phyloP scores from a whole-genome alignment of 257 asterid species.

The Solanum neorickii region DNA sequence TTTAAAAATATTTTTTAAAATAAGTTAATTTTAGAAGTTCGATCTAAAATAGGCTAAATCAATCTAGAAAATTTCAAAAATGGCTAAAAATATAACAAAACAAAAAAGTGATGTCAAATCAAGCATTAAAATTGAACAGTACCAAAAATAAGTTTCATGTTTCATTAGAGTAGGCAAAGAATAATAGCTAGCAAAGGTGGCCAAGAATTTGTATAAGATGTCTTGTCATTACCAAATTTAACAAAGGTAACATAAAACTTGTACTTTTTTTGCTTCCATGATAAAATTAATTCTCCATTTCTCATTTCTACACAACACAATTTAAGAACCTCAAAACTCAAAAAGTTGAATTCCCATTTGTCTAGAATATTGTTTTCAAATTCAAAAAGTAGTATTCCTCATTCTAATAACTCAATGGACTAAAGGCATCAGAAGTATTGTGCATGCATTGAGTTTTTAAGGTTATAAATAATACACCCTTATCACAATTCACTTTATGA shows the following conservation, averaged over 20 bases:
- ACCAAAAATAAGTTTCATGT: neutral
- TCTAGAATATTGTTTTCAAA: constrained; percentile 43
- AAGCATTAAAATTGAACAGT: neutral
- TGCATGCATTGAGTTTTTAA: neutral
- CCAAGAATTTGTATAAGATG: neutral
- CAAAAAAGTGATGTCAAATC: neutral
- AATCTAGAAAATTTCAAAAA: neutral
- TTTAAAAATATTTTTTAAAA: too few species aligned
- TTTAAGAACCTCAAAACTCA: neutral
- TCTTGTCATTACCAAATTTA: neutral
- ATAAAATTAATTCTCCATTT: neutral
- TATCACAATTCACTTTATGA: too few species aligned
- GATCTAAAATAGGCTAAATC: neutral
- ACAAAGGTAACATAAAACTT: neutral
- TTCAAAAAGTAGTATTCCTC: constrained; percentile 18
- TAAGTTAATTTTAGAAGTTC: neutral
- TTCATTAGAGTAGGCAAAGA: neutral
- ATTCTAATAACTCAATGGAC: constrained; percentile 35
- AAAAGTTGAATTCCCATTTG: constrained; percentile 39
- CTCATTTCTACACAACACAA: neutral
- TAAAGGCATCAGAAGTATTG: constrained; percentile 2
- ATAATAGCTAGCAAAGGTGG: neutral
- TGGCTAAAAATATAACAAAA: neutral
- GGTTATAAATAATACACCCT: neutral
- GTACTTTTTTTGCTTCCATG: neutral